Evolutionary conservation across 1,139 yeast genomes (phyloP).

Genomic region (Hemisphaericaspora xylofermentans): DNA sequence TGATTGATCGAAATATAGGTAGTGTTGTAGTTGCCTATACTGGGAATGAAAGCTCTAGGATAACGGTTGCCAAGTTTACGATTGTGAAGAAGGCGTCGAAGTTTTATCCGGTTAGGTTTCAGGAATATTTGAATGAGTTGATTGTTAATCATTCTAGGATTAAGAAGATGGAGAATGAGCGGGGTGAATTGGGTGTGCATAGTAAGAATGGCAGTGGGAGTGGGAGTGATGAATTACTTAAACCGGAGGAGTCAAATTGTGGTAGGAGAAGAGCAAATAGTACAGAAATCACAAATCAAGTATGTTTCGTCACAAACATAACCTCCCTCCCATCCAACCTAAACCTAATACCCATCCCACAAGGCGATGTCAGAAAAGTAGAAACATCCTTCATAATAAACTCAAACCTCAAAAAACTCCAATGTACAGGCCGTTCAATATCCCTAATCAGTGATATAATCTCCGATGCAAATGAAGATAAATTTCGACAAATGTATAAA

Average conservation of each 20-base stretch:
- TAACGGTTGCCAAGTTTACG: slow-evolving; percentile 60
- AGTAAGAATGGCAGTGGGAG: neutral
- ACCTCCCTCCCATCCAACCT: slow-evolving; percentile 77
- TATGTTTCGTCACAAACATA: slow-evolving; percentile 75
- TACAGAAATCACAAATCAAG: slow-evolving; percentile 22
- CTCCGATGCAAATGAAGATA: slow-evolving; percentile 77
- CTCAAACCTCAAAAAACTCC: slow-evolving; percentile 70
- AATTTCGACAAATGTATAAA: slow-evolving; percentile 74
- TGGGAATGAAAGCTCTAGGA: slow-evolving; percentile 66
- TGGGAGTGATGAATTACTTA: too few relatives aligned
- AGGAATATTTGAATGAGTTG: slow-evolving; percentile 64
- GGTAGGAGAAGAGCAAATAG: neutral
- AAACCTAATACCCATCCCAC: slow-evolving; percentile 66
- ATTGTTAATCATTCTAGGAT: slow-evolving; percentile 55
- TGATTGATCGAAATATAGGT: slow-evolving; percentile 64
- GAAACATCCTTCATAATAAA: slow-evolving; percentile 66
- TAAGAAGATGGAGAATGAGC: slow-evolving; percentile 31
- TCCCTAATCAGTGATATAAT: slow-evolving; percentile 62
- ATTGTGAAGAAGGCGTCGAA: slow-evolving; percentile 54
- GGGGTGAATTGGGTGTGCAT: neutral
- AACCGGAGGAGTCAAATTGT: too few relatives aligned
- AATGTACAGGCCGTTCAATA: slow-evolving; percentile 85
- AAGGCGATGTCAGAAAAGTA: slow-evolving; percentile 56
- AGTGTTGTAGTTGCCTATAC: slow-evolving; percentile 78
- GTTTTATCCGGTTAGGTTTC: slow-evolving; percentile 59